Evolutionary conservation across 2,329 filamentous ascomycete species (phyloP), one percentile per base, ranked within the genome.

Genomic region (Aureobasidium subglaciale): DNA sequence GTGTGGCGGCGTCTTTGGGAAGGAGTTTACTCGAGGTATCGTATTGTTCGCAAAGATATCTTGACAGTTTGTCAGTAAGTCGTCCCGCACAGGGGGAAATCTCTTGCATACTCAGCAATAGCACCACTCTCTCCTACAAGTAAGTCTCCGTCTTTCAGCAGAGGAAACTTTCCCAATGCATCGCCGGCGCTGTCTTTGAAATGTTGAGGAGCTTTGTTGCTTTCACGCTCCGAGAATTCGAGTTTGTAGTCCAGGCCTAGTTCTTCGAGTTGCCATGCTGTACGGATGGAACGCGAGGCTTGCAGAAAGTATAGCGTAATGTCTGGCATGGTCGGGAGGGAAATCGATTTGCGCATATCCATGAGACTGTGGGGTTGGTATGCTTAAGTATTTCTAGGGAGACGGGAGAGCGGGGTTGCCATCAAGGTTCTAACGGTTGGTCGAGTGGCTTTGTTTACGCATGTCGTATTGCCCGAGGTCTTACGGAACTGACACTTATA

Each of bases 271-370:
- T 76, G 68, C 75, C 73, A 77, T 43, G 75, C 74, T 32, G 67
- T 71, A 15, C 72, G 70, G 45, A 75, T 75, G 53, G 63, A 68
- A 55, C 73, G 69, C 2, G 75, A 77, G 43, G 73, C 71, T 64
- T 77, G 72, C 9, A 78, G 70, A 60, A 77, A 77, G 63, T 70
- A 75, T 27, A 78, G 70, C 1, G 71, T 76, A 49, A 76, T 74
- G 46, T 53, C 29, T 46, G 55, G 46, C 54, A 56, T 56, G 38
- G 9, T 50, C 5, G 18, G 20, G 10, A 13, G 6, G 4, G 3
- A 3, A 29, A 15, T 38, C 9, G 30, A 38, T 38, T 27, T 30
- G 27, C 11, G 7, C 15, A 38, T n/a, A 20, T 16, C 13, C 8
- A 37, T n/a, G 22, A 22, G 34, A 29, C 11, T 10, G 37, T 25